phyloP scores from a whole-genome alignment of 352 stramenopile species.

The Phytophthora hibernalis region DNA sequence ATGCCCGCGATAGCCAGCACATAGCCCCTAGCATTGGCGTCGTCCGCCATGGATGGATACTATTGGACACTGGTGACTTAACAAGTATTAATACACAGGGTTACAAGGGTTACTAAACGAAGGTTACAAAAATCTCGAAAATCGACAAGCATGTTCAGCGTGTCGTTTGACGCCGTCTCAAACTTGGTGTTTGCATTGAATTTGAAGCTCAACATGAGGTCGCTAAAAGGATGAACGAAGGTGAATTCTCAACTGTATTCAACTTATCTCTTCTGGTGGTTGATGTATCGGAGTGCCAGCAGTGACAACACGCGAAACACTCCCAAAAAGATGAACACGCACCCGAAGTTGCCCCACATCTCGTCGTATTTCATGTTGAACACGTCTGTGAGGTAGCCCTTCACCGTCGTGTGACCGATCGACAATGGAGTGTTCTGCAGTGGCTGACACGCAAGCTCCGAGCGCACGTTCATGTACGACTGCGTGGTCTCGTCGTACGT shows the following conservation, averaged over 20 bases:
- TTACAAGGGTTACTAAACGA: no score
- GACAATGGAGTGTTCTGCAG: slow-evolving; percentile 37
- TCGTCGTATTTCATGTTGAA: slow-evolving; percentile 47
- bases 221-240: no score
- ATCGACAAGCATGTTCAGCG: no score
- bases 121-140: no score
- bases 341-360: slow-evolving; percentile 32
- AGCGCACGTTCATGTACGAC: slow-evolving; percentile 16
- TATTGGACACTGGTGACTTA: no score
- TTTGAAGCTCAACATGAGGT: no score
- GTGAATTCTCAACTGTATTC: no score
- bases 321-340: slow-evolving; percentile 38
- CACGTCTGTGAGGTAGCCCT: slow-evolving; percentile 33
- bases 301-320: slow-evolving; percentile 40
- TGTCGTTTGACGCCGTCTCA: no score
- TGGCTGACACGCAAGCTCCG: slow-evolving; percentile 37
- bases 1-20: slow-evolving; percentile 91
- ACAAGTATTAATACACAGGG: no score
- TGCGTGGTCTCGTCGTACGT: slow-evolving; percentile 24
- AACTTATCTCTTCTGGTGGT: slow-evolving; percentile 47
- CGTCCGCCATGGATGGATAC: slow-evolving; percentile 7
- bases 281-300: slow-evolving; percentile 42
- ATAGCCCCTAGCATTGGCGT: slow-evolving; percentile 47
- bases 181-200: no score
- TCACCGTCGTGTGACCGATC: slow-evolving; percentile 33